Evolutionary conservation across 352 stramenopile species (phyloP).

Genomic region (Globisporangium heterothallicum): DNA sequence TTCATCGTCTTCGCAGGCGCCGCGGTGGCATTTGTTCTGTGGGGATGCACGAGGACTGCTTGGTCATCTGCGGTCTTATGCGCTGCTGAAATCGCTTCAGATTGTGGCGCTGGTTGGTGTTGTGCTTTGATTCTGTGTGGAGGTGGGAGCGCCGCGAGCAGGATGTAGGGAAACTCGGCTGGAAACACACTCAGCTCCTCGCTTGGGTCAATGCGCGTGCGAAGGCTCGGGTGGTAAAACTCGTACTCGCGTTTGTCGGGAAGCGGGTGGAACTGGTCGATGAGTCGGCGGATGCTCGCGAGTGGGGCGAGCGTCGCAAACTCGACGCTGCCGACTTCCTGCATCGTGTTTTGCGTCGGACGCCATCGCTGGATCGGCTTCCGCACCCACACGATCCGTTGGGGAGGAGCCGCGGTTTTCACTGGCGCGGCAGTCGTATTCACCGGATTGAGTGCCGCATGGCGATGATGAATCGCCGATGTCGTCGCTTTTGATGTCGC

Average conservation of each 20-base stretch:
- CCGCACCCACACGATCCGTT: constrained; percentile 18
- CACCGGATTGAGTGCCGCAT: background rate
- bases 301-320: constrained; percentile 22
- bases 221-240: constrained; percentile 18
- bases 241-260: constrained; percentile 19
- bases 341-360: background rate
- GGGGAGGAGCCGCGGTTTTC: background rate
- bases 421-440: no score
- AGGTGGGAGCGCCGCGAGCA: constrained; percentile 7
- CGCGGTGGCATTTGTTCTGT: background rate
- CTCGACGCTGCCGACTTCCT: constrained; percentile 19
- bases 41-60: background rate
- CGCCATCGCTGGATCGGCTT: constrained; percentile 13
- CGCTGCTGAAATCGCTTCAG: background rate
- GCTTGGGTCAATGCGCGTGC: constrained; percentile 6
- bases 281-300: constrained; percentile 18
- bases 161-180: constrained; percentile 5
- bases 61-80: no score
- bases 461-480: background rate
- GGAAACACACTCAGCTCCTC: constrained; percentile 11
- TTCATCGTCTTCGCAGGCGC: background rate
- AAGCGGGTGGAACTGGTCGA: constrained; percentile 29
- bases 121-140: background rate
- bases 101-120: background rate
- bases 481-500: background rate